A percentile compares a stretch with the other conserved stretches of the same genome.
Evolutionary conservation across 768 basidiomycete genomes (phyloP).

Genomic region (Ramaria sp.): DNA sequence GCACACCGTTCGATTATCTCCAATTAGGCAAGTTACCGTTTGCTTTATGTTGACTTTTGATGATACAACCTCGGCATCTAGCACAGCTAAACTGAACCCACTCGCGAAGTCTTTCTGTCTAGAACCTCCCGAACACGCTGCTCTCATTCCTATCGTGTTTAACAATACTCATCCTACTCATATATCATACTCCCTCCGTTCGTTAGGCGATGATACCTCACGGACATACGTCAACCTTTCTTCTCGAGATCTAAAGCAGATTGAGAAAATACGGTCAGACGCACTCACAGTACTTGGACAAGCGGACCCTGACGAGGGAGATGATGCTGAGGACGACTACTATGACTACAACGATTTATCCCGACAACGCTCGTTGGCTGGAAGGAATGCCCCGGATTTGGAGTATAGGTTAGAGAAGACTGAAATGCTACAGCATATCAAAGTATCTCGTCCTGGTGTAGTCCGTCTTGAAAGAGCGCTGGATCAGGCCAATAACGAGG

Average conservation of each 20-base stretch:
- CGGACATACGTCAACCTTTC: conserved; percentile 37
- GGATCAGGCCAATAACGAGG: conserved; percentile 44
- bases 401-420: conserved; percentile 41
- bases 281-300: conserved; percentile 27
- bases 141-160: conserved; percentile 74
- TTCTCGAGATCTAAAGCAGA: conserved; percentile 54
- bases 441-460: conserved; percentile 60
- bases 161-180: conserved; percentile 78
- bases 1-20: conserved; percentile 87
- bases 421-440: conserved; percentile 65
- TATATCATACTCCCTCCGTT: conserved; percentile 63
- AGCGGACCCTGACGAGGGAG: conserved; percentile 22
- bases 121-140: conserved; percentile 36
- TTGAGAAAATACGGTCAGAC: conserved; percentile 50
- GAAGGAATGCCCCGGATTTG: conserved; percentile 11
- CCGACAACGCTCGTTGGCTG: neutral
- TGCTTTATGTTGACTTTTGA: neutral
- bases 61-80: conserved; percentile 10
- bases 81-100: conserved; percentile 86
- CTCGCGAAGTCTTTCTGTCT: conserved; percentile 66
- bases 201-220: conserved; percentile 42
- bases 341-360: conserved; percentile 45
- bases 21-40: conserved; percentile 41
- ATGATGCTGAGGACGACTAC: conserved; percentile 62
- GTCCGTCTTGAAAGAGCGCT: conserved; percentile 65